phyloP scores from a whole-genome alignment of 805 yeast genomes.

The Candida ponderosae region DNA sequence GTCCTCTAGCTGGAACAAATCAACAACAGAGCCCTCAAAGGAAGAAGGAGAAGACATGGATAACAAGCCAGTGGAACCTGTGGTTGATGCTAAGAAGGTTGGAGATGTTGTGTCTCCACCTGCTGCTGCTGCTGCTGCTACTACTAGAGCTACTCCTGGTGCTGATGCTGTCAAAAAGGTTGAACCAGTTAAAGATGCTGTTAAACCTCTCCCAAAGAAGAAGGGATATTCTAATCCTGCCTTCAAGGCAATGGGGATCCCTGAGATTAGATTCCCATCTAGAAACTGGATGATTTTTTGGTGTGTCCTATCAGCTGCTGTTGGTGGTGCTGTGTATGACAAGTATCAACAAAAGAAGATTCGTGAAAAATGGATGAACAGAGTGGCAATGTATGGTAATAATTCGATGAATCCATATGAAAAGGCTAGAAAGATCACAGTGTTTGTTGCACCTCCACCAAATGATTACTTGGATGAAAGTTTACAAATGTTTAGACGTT shows the following conservation, averaged over 20 bases:
- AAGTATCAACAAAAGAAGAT: constrained; percentile 61
- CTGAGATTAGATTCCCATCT: constrained; percentile 70
- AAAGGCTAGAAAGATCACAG: constrained; percentile 66
- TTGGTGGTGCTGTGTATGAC: constrained; percentile 80
- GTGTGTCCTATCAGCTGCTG: constrained; percentile 52
- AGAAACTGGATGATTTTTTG: constrained; percentile 92
- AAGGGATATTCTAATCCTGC: constrained; percentile 69
- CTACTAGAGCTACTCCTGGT: background rate
- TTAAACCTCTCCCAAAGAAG: constrained; percentile 5
- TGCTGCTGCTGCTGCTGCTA: background rate
- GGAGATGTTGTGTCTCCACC: background rate
- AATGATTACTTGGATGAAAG: constrained; percentile 78
- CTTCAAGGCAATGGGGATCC: constrained; percentile 76
- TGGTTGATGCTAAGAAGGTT: background rate
- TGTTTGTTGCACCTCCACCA: constrained; percentile 96
- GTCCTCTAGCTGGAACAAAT: too few species aligned
- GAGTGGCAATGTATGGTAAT: constrained; percentile 48
- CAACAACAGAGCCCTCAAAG: too few species aligned
- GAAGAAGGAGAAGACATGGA: background rate
- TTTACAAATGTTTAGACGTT: constrained; percentile 64
- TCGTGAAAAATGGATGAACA: constrained; percentile 54
- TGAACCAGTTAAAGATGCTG: background rate
- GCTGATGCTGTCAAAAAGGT: background rate
- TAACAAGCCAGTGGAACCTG: background rate
- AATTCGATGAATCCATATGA: constrained; percentile 38